Conservation (phyloP, 805 yeast species). For the Candida endomychidarum region DNA sequence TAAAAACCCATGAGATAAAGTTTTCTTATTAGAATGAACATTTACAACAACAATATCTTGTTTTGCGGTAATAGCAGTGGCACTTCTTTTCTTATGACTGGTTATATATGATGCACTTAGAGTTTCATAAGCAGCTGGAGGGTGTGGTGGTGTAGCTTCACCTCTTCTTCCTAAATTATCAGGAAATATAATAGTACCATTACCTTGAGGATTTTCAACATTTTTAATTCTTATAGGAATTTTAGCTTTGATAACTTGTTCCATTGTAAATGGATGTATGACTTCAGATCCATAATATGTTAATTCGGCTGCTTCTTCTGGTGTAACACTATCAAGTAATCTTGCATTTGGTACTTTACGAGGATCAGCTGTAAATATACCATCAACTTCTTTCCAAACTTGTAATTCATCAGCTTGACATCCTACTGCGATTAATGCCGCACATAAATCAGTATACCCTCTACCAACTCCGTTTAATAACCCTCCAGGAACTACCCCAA, state of each 20-base stretch:
- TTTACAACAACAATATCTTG: constrained; percentile 88
- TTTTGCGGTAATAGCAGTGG: constrained; percentile 95
- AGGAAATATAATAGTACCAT: constrained; percentile 92
- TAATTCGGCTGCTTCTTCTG: constrained; percentile 97
- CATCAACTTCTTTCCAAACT: constrained; percentile 99
- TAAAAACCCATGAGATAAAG: constrained; percentile 90
- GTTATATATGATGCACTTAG: constrained; percentile 36
- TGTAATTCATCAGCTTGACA: constrained; percentile 89
- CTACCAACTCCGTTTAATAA: constrained; percentile 90
- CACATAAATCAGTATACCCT: constrained; percentile 97
- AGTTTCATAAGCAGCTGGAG: constrained; percentile 72
- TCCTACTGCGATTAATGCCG: constrained; percentile 95
- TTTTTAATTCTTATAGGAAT: constrained; percentile 97
- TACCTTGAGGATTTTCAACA: constrained; percentile 90
- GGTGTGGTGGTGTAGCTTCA: constrained; percentile 91
- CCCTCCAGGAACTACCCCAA: constrained; percentile 96
- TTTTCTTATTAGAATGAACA: constrained; percentile 90
- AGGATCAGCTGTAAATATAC: constrained; percentile 98
- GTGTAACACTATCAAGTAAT: constrained; percentile 82
- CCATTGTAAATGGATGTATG: constrained; percentile 99
- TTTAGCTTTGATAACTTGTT: constrained; percentile 92
- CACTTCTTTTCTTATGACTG: constrained; percentile 58
- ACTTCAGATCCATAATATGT: constrained; percentile 98
- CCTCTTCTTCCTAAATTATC: constrained; percentile 84
- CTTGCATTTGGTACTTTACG: constrained; percentile 91